Conservation (phyloP, 495 filamentous ascomycete genomes). For the Amniculicola lignicola region DNA sequence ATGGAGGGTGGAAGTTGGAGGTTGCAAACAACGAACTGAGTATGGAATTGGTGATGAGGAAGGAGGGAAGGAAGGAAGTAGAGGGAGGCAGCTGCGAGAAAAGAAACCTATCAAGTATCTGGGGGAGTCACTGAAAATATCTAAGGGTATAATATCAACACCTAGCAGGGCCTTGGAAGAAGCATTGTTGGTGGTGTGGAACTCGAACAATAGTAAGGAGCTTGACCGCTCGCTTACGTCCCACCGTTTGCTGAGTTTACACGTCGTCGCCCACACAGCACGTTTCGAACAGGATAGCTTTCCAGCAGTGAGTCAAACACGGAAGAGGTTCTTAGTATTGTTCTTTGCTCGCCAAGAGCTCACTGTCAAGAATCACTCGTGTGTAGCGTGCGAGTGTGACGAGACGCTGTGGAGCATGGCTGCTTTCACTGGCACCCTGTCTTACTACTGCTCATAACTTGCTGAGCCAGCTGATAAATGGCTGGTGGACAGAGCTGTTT, state of each 20-base stretch:
- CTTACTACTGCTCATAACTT: not conserved
- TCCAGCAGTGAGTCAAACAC: too few relatives aligned
- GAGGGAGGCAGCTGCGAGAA: not conserved
- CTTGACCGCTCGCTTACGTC: not conserved
- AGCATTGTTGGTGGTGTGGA: slow-evolving; percentile 6
- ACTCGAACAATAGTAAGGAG: slow-evolving; percentile 15
- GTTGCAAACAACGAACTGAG: too few relatives aligned
- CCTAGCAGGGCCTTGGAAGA: not conserved
- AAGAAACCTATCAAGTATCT: too few relatives aligned
- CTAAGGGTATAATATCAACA: not conserved
- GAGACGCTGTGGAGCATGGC: too few relatives aligned
- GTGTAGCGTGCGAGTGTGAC: too few relatives aligned
- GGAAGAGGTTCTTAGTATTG: slow-evolving; percentile 22
- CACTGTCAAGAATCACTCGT: too few relatives aligned
- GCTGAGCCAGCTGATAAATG: not conserved
- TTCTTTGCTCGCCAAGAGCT: slow-evolving; percentile 20
- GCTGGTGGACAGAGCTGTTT: not conserved
- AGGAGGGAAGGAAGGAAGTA: slow-evolving; percentile 2
- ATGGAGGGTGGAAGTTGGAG: too few relatives aligned
- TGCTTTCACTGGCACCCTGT: slow-evolving; percentile 2
- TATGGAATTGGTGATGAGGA: not conserved
- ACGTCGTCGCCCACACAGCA: too few relatives aligned
- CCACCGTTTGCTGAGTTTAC: too few relatives aligned
- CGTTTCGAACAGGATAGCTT: not conserved
- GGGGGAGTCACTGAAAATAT: not conserved